phyloP scores from a whole-genome alignment of 495 filamentous ascomycete species.

The Daldinia loculata region DNA sequence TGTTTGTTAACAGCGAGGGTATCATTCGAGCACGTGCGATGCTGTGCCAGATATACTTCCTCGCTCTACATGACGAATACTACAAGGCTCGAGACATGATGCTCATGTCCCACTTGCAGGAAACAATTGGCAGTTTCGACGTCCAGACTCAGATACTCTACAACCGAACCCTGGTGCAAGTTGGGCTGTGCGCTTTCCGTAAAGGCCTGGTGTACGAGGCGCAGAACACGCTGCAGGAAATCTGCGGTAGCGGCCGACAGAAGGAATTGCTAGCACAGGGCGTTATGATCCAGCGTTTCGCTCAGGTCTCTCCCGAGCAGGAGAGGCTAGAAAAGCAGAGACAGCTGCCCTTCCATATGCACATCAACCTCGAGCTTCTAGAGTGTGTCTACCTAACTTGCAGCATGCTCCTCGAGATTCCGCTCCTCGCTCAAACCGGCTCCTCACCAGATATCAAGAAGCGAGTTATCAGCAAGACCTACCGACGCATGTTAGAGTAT shows the following conservation, averaged over 20 bases:
- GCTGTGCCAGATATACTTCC: constrained; percentile 98
- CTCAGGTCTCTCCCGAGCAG: constrained; percentile 94
- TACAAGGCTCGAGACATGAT: constrained; percentile 98
- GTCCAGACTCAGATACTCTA: constrained; percentile 97
- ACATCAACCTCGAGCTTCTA: constrained; percentile 98
- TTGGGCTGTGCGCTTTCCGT: constrained; percentile 97
- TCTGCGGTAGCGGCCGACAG: constrained; percentile 94
- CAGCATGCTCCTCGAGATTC: constrained; percentile 98
- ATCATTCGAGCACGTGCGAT: constrained; percentile 96
- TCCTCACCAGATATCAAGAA: constrained; percentile 97
- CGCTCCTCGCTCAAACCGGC: constrained; percentile 93
- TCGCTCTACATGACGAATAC: constrained; percentile 95
- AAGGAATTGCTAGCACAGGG: constrained; percentile 98
- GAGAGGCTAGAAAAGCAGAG: constrained; percentile 95
- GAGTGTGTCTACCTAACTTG: constrained; percentile 99
- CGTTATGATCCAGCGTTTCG: constrained; percentile 96
- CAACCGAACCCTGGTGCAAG: constrained; percentile 97
- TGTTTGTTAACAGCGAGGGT: constrained; percentile 91
- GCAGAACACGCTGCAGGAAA: constrained; percentile 94
- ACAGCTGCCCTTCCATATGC: constrained; percentile 99
- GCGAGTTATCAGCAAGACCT: constrained; percentile 98
- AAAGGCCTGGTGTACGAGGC: constrained; percentile 96
- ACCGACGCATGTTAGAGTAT: constrained; percentile 98
- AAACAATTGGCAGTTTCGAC: constrained; percentile 94
- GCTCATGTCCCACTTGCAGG: constrained; percentile 99